Percentiles rank a stretch among this genome's conserved stretches.
These are phyloP conservation scores for Boletus subluridellus DNA, from an alignment of 1,284 basidiomycete genomes.

Conservation along the genomic window DNA sequence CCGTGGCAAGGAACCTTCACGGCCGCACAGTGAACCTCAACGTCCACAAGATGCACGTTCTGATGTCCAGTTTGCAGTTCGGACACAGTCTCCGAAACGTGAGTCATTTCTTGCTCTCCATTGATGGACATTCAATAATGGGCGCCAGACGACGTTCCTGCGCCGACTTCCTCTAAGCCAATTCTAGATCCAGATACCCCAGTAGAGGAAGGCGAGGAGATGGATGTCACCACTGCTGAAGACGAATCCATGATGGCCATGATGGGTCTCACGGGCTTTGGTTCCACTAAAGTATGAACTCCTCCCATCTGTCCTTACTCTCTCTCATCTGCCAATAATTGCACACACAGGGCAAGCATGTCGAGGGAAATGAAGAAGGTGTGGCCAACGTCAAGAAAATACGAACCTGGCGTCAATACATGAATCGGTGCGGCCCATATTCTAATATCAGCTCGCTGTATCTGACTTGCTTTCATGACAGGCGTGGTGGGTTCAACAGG, in stretches of 20 bases:
- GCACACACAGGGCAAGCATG: conserved; percentile 64
- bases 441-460: not conserved
- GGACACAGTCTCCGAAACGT: conserved; percentile 24
- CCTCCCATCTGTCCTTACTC: not conserved
- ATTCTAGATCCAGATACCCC: conserved; percentile 42
- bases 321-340: not conserved
- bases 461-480: conserved; percentile 29
- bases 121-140: conserved; percentile 2
- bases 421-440: conserved; percentile 67
- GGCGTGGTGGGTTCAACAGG: conserved; percentile 93
- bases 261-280: conserved; percentile 91
- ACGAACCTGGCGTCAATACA: conserved; percentile 94
- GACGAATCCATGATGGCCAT: conserved; percentile 83
- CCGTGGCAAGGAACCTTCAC: conserved; percentile 21
- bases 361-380: conserved; percentile 82
- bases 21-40: conserved; percentile 22
- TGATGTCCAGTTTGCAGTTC: conserved; percentile 21
- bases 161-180: conserved; percentile 27
- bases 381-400: conserved; percentile 76
- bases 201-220: conserved; percentile 61
- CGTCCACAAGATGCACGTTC: conserved; percentile 19
- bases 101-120: conserved; percentile 7
- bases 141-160: conserved; percentile 11
- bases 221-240: conserved; percentile 66
- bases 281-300: conserved; percentile 75